Conservation (phyloP, 1,284 basidiomycete species). For the Pseudomicrostroma phylloplanum region DNA sequence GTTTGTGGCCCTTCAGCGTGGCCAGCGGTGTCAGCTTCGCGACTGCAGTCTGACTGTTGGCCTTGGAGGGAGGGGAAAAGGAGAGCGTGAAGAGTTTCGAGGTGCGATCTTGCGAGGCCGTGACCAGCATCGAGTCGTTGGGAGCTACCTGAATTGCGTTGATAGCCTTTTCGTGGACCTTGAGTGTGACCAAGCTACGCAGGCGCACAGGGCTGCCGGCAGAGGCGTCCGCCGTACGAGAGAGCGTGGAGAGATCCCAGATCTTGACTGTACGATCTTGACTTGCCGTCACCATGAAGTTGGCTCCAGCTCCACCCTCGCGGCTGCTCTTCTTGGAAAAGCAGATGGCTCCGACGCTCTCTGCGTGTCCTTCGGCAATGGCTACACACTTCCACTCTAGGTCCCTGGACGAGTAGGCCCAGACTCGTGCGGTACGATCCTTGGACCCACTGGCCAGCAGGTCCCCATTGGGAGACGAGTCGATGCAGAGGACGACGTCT, state of each 20-base stretch:
- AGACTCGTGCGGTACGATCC: constrained; percentile 79
- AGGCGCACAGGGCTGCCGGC: constrained; percentile 8
- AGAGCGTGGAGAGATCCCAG: constrained; percentile 65
- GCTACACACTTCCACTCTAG: constrained; percentile 72
- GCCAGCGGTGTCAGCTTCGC: constrained; percentile 65
- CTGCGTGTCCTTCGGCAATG: constrained; percentile 85
- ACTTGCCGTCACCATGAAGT: constrained; percentile 71
- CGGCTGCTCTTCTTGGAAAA: constrained; percentile 52
- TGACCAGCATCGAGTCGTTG: constrained; percentile 79
- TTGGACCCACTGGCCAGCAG: constrained; percentile 85
- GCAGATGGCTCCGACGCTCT: constrained; percentile 84
- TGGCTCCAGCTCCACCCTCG: constrained; percentile 18
- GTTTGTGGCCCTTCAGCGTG: constrained; percentile 88
- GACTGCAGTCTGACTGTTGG: constrained; percentile 20
- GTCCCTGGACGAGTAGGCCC: constrained; percentile 56
- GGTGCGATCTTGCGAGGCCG: constrained; percentile 91
- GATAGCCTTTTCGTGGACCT: constrained; percentile 97
- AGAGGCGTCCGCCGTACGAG: constrained; percentile 8
- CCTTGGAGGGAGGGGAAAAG: constrained; percentile 54
- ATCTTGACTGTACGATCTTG: constrained; percentile 97
- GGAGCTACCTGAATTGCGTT: constrained; percentile 90
- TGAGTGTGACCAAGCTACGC: constrained; percentile 72
- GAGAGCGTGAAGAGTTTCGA: constrained; percentile 81
- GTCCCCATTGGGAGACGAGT: constrained; percentile 63
- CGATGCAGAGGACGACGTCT: constrained; percentile 84